Conservation (phyloP, 352 stramenopile genomes). For the Pilasporangium apinafurcum region DNA sequence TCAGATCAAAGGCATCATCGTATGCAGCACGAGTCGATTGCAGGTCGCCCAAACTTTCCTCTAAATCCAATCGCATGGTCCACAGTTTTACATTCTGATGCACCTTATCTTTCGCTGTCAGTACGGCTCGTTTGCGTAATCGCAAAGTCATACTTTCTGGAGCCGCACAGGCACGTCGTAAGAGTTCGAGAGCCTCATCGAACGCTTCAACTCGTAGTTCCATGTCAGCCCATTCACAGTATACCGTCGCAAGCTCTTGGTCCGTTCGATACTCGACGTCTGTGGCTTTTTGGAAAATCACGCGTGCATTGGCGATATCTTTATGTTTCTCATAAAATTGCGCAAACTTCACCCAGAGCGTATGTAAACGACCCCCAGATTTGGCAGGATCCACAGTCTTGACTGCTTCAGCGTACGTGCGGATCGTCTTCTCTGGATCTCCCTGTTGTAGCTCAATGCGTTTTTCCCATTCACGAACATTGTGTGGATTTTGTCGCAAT, state of each 20-base stretch:
- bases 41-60: constrained; percentile 96
- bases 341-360: constrained; percentile 93
- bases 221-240: constrained; percentile 94
- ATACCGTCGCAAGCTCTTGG: constrained; percentile 93
- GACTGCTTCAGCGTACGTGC: constrained; percentile 87
- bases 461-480: constrained; percentile 97
- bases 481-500: constrained; percentile 98
- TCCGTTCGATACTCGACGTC: constrained; percentile 71
- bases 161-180: constrained; percentile 73
- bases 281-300: constrained; percentile 89
- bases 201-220: constrained; percentile 95
- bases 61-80: constrained; percentile 96
- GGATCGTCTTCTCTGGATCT: constrained; percentile 60
- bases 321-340: constrained; percentile 93
- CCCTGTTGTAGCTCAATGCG: constrained; percentile 82
- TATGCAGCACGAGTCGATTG: constrained; percentile 94
- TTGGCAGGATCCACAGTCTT: constrained; percentile 88
- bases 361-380: constrained; percentile 81
- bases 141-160: constrained; percentile 39
- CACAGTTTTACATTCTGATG: constrained; percentile 92
- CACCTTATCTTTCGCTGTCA: constrained; percentile 75
- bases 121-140: constrained; percentile 41
- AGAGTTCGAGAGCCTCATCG: constrained; percentile 89
- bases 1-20: constrained; percentile 92
- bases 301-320: constrained; percentile 89